Evolutionary conservation across 2,329 filamentous ascomycete genomes (phyloP).

Genomic region (Dothistroma pini): DNA sequence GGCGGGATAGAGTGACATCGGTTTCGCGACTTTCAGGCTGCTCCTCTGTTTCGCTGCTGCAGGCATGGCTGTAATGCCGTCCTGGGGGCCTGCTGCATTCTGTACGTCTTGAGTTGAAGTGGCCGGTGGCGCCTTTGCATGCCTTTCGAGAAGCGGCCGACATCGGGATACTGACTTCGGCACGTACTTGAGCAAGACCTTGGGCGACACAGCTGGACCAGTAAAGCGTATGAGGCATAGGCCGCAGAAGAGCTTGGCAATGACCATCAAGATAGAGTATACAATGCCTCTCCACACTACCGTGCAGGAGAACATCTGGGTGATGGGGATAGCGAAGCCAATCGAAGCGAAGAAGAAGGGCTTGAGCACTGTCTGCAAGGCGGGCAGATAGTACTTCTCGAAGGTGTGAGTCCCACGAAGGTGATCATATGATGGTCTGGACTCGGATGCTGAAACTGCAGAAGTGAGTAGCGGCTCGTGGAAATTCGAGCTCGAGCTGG

Average conservation of each 20-base stretch:
- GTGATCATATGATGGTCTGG: not conserved
- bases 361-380: conserved; percentile 54
- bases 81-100: not conserved
- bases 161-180: not conserved
- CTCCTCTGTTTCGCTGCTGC: not conserved
- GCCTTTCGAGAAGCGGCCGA: not conserved
- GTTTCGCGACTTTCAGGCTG: conserved; percentile 36
- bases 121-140: not conserved
- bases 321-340: conserved; percentile 75
- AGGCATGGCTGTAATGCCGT: not conserved
- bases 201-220: conserved; percentile 6
- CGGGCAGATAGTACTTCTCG: conserved; percentile 44
- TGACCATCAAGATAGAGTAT: conserved; percentile 66
- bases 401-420: conserved; percentile 37
- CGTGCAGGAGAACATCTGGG: conserved; percentile 59
- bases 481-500: not conserved
- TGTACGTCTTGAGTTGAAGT: not conserved
- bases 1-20: conserved; percentile 63
- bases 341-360: conserved; percentile 74
- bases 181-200: conserved; percentile 3
- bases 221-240: conserved; percentile 41
- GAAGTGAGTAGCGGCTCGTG: not conserved
- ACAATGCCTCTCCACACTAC: conserved; percentile 70
- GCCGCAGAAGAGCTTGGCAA: conserved; percentile 45
- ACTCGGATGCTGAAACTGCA: not conserved